phyloP scores from a whole-genome alignment of 352 stramenopile genomes.

The Pythium aphanidermatum region DNA sequence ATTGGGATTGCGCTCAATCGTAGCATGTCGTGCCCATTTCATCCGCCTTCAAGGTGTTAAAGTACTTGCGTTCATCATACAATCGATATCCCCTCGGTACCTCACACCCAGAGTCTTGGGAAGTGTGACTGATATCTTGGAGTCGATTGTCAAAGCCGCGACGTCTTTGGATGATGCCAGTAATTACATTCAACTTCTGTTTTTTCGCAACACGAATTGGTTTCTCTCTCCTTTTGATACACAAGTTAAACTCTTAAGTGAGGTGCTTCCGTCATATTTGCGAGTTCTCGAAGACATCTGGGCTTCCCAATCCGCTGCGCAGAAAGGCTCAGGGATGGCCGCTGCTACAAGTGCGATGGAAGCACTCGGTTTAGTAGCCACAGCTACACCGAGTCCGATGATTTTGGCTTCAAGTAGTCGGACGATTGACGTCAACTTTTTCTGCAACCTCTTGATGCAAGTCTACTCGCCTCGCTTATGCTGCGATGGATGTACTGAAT shows the following conservation, averaged over 20 bases:
- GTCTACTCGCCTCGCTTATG: conserved; percentile 34
- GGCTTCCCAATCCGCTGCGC: neutral
- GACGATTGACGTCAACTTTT: conserved; percentile 61
- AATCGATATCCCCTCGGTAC: conserved; percentile 68
- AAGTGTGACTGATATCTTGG: conserved; percentile 52
- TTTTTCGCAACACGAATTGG: conserved; percentile 79
- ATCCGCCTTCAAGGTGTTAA: conserved; percentile 59
- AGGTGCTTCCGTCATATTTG: conserved; percentile 56
- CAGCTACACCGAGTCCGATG: neutral
- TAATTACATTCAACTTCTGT: conserved; percentile 51
- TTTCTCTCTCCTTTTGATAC: conserved; percentile 73
- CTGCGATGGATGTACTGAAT: conserved; percentile 13
- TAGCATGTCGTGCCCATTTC: conserved; percentile 68
- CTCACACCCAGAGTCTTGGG: conserved; percentile 56
- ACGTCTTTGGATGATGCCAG: conserved; percentile 23
- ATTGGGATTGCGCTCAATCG: conserved; percentile 44
- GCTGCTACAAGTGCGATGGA: conserved; percentile 17
- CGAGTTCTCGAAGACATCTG: conserved; percentile 38
- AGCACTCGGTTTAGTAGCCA: conserved; percentile 11
- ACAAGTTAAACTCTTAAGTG: conserved; percentile 56
- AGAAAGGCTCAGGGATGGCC: conserved; percentile 9
- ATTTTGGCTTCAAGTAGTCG: neutral
- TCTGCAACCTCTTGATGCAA: conserved; percentile 71
- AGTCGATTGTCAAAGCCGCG: conserved; percentile 41
- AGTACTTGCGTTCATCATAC: conserved; percentile 68